Conservation (phyloP, 202 grass and related monocot species). For the Bolboschoenoplectus hybrid region DNA sequence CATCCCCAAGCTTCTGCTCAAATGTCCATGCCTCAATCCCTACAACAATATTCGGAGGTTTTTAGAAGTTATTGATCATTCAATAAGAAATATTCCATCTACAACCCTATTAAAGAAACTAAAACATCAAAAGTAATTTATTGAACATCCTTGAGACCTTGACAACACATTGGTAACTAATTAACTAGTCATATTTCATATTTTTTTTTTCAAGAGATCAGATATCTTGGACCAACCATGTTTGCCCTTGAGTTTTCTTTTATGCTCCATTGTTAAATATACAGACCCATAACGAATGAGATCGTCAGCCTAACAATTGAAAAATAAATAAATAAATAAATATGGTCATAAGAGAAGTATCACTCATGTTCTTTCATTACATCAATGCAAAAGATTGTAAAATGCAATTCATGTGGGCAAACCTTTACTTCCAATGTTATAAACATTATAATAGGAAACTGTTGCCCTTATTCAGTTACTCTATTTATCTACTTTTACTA, state of each 20-base stretch:
- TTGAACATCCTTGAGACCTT: neutral
- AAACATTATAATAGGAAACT: constrained; percentile 1
- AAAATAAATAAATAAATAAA: constrained; percentile 10
- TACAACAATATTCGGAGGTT: constrained; percentile 35
- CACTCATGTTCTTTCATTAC: neutral
- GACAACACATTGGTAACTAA: neutral
- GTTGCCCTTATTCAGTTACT: neutral
- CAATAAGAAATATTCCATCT: neutral
- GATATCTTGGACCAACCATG: constrained; percentile 38
- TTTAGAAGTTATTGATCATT: neutral
- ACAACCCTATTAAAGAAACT: neutral
- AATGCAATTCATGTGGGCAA: neutral
- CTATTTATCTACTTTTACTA: neutral
- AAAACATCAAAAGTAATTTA: neutral
- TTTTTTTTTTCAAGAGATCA: constrained; percentile 17
- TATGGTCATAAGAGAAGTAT: neutral
- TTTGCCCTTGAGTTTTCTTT: constrained; percentile 55
- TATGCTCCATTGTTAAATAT: constrained; percentile 51
- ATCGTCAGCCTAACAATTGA: constrained; percentile 41
- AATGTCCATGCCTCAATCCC: constrained; percentile 96
- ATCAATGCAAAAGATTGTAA: neutral
- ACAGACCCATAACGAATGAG: constrained; percentile 48
- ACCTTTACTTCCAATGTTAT: neutral
- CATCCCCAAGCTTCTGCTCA: constrained; percentile 92
- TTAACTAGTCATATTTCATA: neutral